Conservation (phyloP, 257 asterid genomes). For the Ocimum tenuiflorum region DNA sequence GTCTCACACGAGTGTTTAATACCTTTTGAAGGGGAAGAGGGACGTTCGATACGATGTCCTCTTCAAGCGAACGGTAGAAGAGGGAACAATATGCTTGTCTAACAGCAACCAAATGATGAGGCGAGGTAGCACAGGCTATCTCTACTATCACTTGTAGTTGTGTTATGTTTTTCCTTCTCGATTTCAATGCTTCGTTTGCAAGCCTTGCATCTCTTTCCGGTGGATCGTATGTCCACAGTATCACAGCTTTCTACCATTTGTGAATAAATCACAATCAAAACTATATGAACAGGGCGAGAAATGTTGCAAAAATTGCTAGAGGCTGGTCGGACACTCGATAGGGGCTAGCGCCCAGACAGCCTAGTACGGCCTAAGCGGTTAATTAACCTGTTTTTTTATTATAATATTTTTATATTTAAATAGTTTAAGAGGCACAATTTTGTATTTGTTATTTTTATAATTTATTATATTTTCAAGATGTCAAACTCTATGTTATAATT, state of each 20-base stretch:
- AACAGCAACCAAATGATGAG: slow-evolving; percentile 62
- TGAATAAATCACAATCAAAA: not conserved
- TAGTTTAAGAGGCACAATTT: no score
- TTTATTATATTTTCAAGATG: no score
- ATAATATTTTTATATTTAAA: no score
- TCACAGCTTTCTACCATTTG: slow-evolving; percentile 53
- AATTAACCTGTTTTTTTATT: no score
- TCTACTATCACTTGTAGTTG: slow-evolving; percentile 65
- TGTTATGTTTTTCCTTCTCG: slow-evolving; percentile 32
- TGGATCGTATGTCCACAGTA: slow-evolving; percentile 64
- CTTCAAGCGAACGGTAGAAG: slow-evolving; percentile 60
- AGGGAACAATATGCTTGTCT: slow-evolving; percentile 55
- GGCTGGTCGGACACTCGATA: no score
- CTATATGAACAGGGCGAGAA: not conserved
- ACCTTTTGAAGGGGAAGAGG: slow-evolving; percentile 66
- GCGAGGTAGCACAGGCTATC: slow-evolving; percentile 71
- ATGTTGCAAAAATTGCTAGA: no score
- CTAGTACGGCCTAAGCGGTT: no score
- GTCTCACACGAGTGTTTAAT: not conserved
- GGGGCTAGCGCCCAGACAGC: no score
- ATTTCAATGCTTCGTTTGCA: slow-evolving; percentile 57
- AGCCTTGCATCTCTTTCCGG: slow-evolving; percentile 76
- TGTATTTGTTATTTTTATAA: no score
- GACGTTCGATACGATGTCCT: slow-evolving; percentile 51
- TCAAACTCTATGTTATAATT: no score